These are phyloP conservation scores for Pichia sp. DNA, from an alignment of 1,139 yeast genomes.

Conservation along the genomic window DNA sequence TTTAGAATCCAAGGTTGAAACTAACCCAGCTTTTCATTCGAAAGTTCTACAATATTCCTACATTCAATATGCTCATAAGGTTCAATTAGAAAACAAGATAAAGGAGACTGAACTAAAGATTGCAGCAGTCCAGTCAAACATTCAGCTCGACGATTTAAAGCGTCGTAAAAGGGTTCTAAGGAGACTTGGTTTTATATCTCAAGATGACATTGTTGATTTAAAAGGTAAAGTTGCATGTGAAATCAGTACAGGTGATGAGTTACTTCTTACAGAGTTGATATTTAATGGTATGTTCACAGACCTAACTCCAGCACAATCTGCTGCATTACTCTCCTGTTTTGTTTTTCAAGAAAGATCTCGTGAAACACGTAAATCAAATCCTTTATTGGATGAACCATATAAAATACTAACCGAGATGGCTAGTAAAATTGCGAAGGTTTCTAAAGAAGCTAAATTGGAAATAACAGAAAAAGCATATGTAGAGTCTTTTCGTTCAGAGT, in stretches of 20 bases:
- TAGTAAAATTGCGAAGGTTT: conserved; percentile 75
- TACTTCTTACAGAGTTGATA: conserved; percentile 79
- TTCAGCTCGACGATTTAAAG: conserved; percentile 88
- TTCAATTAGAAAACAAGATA: conserved; percentile 53
- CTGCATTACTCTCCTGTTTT: conserved; percentile 85
- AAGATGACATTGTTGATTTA: conserved; percentile 79
- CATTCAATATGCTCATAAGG: conserved; percentile 57
- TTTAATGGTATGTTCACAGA: conserved; percentile 94
- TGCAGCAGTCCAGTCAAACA: conserved; percentile 78
- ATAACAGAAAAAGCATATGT: conserved; percentile 86
- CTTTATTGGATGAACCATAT: conserved; percentile 84
- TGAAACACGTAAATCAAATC: conserved; percentile 76
- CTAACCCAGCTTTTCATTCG: conserved; percentile 66
- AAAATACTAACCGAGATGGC: conserved; percentile 88
- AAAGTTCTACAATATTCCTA: conserved; percentile 57
- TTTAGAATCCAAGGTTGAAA: conserved; percentile 60
- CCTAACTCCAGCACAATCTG: conserved; percentile 80
- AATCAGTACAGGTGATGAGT: conserved; percentile 90
- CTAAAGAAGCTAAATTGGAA: conserved; percentile 83
- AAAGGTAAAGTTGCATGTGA: conserved; percentile 69
- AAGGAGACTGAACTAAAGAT: conserved; percentile 58
- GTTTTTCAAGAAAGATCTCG: conserved; percentile 95
- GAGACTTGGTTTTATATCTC: conserved; percentile 72
- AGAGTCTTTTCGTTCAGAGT: conserved; percentile 81
- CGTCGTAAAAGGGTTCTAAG: conserved; percentile 88